Evolutionary conservation across 768 basidiomycete genomes (phyloP).

Genomic region (Pleurotus giganteus): DNA sequence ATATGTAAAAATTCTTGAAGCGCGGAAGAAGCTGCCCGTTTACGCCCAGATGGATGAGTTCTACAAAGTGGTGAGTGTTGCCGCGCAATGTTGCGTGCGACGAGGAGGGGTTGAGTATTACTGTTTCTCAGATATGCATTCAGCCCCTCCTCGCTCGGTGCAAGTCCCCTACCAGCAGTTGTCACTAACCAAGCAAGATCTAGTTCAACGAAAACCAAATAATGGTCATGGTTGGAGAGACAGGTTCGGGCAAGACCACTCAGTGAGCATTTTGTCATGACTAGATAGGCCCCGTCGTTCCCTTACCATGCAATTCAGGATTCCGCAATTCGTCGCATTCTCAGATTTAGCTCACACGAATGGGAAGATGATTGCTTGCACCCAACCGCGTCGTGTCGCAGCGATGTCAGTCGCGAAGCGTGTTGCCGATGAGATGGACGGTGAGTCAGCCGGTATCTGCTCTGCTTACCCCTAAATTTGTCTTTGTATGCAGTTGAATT

Average conservation of each 20-base stretch:
- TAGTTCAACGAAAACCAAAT: slow-evolving; percentile 82
- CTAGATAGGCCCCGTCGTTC: too few species aligned
- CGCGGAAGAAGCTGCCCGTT: slow-evolving; percentile 88
- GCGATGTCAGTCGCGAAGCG: slow-evolving; percentile 98
- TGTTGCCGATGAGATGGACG: slow-evolving; percentile 99
- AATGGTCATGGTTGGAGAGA: slow-evolving; percentile 89
- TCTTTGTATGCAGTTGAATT: slow-evolving; percentile 65
- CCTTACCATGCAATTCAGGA: too few species aligned
- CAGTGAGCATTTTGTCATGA: too few species aligned
- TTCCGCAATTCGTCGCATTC: slow-evolving; percentile 95
- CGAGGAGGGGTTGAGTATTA: slow-evolving; percentile 44
- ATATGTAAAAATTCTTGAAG: slow-evolving; percentile 84
- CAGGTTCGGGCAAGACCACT: slow-evolving; percentile 93
- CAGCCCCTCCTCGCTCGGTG: slow-evolving; percentile 29
- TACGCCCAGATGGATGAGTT: slow-evolving; percentile 93
- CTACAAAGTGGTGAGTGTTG: slow-evolving; percentile 71
- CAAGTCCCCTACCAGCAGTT: slow-evolving; percentile 13
- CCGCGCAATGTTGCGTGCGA: slow-evolving; percentile 18
- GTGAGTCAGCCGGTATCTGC: slow-evolving; percentile 40
- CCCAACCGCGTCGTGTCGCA: slow-evolving; percentile 93
- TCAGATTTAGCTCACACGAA: slow-evolving; percentile 89
- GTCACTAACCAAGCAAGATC: slow-evolving; percentile 19
- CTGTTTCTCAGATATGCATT: slow-evolving; percentile 38
- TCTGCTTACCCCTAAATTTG: neutral
- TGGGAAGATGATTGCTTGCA: slow-evolving; percentile 92